Percentiles rank a stretch among this genome's conserved stretches.
Conservation (phyloP, 768 basidiomycete species). For the Tephrocybe sp. region DNA sequence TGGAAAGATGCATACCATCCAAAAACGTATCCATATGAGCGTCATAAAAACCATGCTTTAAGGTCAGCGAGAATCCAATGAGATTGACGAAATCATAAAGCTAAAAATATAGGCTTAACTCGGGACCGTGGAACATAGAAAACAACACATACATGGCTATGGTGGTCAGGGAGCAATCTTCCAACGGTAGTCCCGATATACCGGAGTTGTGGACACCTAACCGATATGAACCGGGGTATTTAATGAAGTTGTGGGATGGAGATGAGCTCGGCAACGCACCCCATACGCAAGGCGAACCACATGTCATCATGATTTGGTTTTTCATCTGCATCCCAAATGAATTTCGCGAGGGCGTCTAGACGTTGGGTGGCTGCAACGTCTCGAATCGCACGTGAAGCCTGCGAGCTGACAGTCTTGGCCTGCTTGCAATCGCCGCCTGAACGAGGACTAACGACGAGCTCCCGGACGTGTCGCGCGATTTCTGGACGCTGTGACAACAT, state of each 20-base stretch:
- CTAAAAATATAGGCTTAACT: conserved; percentile 31
- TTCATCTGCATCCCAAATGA: conserved; percentile 75
- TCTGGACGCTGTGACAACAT: conserved; percentile 59
- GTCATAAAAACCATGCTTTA: conserved; percentile 66
- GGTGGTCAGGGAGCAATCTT: conserved; percentile 50
- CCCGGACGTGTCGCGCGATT: conserved; percentile 68
- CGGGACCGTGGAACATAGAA: conserved; percentile 2
- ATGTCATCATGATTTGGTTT: conserved; percentile 68
- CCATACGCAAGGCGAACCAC: conserved; percentile 73
- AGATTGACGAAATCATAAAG: conserved; percentile 70
- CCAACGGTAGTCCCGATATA: conserved; percentile 67
- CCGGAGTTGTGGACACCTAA: conserved; percentile 65
- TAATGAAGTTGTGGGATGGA: conserved; percentile 1
- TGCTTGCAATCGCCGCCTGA: conserved; percentile 23
- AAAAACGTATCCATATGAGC: conserved; percentile 53
- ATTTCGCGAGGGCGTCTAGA: conserved; percentile 65
- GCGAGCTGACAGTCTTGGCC: conserved; percentile 29
- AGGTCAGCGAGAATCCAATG: conserved; percentile 56
- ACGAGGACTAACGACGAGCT: conserved; percentile 50
- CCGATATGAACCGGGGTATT: conserved; percentile 2
- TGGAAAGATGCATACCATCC: conserved; percentile 44
- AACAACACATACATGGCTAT: conserved; percentile 58
- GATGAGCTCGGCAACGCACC: conserved; percentile 37
- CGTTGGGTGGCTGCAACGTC: conserved; percentile 44
- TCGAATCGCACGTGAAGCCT: conserved; percentile 53